phyloP scores from a whole-genome alignment of 805 yeast genomes.

The Schizosaccharomyces japonicus region DNA sequence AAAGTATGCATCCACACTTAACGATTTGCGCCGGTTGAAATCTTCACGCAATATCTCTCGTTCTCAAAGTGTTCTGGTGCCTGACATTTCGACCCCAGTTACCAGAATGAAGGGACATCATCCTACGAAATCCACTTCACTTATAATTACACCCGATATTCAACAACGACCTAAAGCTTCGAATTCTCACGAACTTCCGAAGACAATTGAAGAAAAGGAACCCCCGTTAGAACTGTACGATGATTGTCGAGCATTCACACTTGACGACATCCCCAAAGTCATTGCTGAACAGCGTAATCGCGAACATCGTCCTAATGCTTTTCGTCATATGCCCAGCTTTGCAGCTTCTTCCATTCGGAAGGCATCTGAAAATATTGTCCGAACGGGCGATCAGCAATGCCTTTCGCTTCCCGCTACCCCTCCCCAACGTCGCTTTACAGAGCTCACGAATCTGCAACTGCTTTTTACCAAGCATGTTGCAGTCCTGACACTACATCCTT shows the following conservation, averaged over 20 bases:
- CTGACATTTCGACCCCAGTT: too few relatives aligned
- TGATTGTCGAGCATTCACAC: slow-evolving; percentile 25
- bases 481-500: slow-evolving; percentile 23
- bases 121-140: not conserved
- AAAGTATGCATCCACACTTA: slow-evolving; percentile 16
- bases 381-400: not conserved
- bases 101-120: too few relatives aligned
- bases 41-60: slow-evolving; percentile 19
- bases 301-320: slow-evolving; percentile 79
- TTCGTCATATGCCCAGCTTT: slow-evolving; percentile 33
- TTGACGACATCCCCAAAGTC: slow-evolving; percentile 90
- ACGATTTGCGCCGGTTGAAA: slow-evolving; percentile 52
- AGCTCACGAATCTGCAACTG: slow-evolving; percentile 30
- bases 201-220: too few relatives aligned
- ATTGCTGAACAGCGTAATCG: slow-evolving; percentile 94
- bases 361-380: slow-evolving; percentile 4
- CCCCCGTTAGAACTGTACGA: not conserved
- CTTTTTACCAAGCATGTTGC: slow-evolving; percentile 32
- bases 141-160: too few relatives aligned
- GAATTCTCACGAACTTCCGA: too few relatives aligned
- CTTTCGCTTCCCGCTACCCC: not conserved
- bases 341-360: not conserved
- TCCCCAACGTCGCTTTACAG: slow-evolving; percentile 13
- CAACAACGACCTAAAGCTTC: too few relatives aligned
- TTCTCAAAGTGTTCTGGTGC: too few relatives aligned